A percentile compares a stretch with the other conserved stretches of the same genome.
phyloP scores from a whole-genome alignment of 1,284 basidiomycete species.

The Vanrija pseudolonga region DNA sequence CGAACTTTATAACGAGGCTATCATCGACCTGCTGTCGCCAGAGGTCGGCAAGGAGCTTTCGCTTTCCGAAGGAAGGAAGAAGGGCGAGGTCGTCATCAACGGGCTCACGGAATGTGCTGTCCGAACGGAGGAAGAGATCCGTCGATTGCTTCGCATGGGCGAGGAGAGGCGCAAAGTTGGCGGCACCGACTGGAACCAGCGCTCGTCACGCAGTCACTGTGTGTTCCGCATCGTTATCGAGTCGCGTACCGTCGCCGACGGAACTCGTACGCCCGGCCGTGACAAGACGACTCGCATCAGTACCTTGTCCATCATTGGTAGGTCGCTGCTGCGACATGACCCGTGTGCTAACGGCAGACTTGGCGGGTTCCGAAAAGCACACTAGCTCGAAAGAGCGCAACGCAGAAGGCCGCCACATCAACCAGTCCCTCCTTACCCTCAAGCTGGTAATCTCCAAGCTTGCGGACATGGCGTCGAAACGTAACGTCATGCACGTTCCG shows the following conservation, averaged over 20 bases:
- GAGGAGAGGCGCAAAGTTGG: slow-evolving; percentile 86
- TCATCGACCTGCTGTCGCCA: slow-evolving; percentile 59
- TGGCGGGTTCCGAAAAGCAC: slow-evolving; percentile 95
- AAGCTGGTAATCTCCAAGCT: slow-evolving; percentile 84
- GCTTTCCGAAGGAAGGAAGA: slow-evolving; percentile 46
- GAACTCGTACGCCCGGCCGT: slow-evolving; percentile 6
- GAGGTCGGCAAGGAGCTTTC: slow-evolving; percentile 36
- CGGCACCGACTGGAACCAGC: slow-evolving; percentile 94
- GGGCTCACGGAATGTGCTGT: slow-evolving; percentile 61
- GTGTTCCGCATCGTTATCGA: slow-evolving; percentile 75
- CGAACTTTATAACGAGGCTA: slow-evolving; percentile 94
- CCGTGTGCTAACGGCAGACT: slow-evolving; percentile 61
- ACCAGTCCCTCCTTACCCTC: slow-evolving; percentile 65
- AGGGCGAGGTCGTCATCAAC: slow-evolving; percentile 47
- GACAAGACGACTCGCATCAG: slow-evolving; percentile 57
- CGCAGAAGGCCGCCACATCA: slow-evolving; percentile 85
- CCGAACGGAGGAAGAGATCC: slow-evolving; percentile 78
- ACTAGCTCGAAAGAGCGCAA: slow-evolving; percentile 90
- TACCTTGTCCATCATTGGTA: slow-evolving; percentile 55
- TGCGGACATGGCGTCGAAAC: slow-evolving; percentile 76
- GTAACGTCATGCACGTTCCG: slow-evolving; percentile 82
- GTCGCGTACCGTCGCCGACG: slow-evolving; percentile 12
- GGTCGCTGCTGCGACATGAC: background rate
- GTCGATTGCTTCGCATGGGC: slow-evolving; percentile 76
- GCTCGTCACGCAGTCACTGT: slow-evolving; percentile 87